These are phyloP conservation scores for Pyrenula massariospora DNA, from an alignment of 495 filamentous ascomycete species.

Conservation along the genomic window DNA sequence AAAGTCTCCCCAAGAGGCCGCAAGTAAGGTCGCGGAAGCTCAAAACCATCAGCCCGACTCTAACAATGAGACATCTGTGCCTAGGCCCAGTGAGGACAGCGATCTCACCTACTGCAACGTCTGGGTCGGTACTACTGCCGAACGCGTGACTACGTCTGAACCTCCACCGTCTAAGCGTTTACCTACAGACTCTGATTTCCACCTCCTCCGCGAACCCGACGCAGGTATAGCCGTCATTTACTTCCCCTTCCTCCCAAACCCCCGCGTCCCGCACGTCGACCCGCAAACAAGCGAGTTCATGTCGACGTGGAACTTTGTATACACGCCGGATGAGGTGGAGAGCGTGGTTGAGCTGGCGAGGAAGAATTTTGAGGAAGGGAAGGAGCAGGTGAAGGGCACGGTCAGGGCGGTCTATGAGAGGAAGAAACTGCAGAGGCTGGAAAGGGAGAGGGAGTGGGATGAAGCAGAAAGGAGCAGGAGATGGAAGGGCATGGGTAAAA, in stretches of 20 bases:
- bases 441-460: constrained; percentile 39
- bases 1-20: constrained; percentile 42
- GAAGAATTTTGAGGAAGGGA: constrained; percentile 76
- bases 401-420: constrained; percentile 90
- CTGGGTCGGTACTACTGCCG: constrained; percentile 79
- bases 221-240: constrained; percentile 87
- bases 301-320: constrained; percentile 95
- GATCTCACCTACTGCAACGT: constrained; percentile 84
- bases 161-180: constrained; percentile 55
- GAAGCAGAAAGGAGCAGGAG: constrained; percentile 29
- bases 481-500: constrained; percentile 29
- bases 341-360: constrained; percentile 66
- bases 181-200: constrained; percentile 39
- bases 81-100: constrained; percentile 22
- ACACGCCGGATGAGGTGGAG: constrained; percentile 77
- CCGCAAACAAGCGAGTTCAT: constrained; percentile 73
- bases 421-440: constrained; percentile 59
- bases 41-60: constrained; percentile 11
- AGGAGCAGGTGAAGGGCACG: constrained; percentile 58
- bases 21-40: constrained; percentile 44
- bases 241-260: constrained; percentile 78
- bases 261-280: constrained; percentile 62
- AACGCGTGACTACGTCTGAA: constrained; percentile 44
- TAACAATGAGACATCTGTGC: constrained; percentile 5
- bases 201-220: constrained; percentile 55